phyloP scores from a whole-genome alignment of 23 red algal genomes.

The Chondrus crispus region DNA sequence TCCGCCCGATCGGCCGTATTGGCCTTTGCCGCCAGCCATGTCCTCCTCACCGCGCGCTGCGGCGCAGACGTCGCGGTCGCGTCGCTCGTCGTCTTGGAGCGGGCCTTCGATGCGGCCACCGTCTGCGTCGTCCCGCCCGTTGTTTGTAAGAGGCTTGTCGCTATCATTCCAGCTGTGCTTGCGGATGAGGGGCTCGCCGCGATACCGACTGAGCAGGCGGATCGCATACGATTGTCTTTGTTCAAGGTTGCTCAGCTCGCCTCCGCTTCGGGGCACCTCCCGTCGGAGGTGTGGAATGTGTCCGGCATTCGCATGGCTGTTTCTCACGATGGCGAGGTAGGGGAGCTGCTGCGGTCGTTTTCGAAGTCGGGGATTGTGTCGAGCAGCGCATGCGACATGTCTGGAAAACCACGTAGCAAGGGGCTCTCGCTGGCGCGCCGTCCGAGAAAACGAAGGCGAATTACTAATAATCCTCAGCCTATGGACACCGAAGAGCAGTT shows the following conservation, averaged over 20 bases:
- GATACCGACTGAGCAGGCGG: not conserved
- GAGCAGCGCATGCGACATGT: not conserved
- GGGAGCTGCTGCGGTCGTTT: slow-evolving; percentile 8
- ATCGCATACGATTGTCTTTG: not conserved
- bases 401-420: not conserved
- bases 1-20: not conserved
- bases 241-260: slow-evolving; percentile 4
- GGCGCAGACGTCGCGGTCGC: slow-evolving; percentile 9
- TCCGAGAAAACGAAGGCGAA: not conserved
- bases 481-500: too few species aligned
- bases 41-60: not conserved
- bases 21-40: not conserved
- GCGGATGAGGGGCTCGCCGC: not conserved
- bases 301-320: slow-evolving; percentile 24
- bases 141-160: not conserved
- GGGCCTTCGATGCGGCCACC: slow-evolving; percentile 23
- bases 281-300: not conserved
- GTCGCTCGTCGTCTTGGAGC: slow-evolving; percentile 10
- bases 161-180: not conserved
- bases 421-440: not conserved
- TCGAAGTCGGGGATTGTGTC: slow-evolving; percentile 16
- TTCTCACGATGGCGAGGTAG: not conserved
- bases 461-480: not conserved
- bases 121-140: not conserved
- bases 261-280: not conserved